A percentile compares a stretch with the other conserved stretches of the same genome.
phyloP scores from a whole-genome alignment of 257 asterid genomes.

The Solanum sparsipilum region DNA sequence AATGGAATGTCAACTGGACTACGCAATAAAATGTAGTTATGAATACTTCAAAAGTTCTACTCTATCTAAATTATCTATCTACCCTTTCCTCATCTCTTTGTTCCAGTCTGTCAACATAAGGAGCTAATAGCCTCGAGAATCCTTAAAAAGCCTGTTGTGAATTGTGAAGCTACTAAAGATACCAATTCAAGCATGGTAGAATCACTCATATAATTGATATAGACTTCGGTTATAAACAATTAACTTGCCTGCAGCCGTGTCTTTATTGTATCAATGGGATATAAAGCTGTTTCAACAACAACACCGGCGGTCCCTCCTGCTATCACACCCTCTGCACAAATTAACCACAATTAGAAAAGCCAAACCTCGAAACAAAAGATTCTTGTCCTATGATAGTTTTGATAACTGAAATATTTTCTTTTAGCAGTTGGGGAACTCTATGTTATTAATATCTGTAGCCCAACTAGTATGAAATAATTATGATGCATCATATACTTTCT shows the following conservation, averaged over 20 bases:
- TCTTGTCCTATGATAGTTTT: not conserved
- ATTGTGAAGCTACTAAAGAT: not conserved
- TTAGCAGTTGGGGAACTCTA: not conserved
- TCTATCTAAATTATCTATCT: not conserved
- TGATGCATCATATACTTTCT: not conserved
- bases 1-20: not conserved
- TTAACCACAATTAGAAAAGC: not conserved
- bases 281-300: conserved; percentile 86
- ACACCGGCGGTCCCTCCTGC: conserved; percentile 97
- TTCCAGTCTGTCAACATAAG: not conserved
- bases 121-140: not conserved
- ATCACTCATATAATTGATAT: not conserved
- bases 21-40: not conserved
- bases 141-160: not conserved
- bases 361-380: not conserved
- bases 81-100: not conserved
- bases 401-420: not conserved
- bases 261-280: conserved; percentile 94
- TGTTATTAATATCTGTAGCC: not conserved
- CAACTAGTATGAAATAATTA: not conserved
- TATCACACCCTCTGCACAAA: conserved; percentile 77
- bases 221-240: not conserved
- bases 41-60: not conserved
- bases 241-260: conserved; percentile 82
- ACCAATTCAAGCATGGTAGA: not conserved